Base-by-base conservation (phyloP, 2,329 filamentous ascomycete genomes). In the Xylariaceae sp. region DNA sequence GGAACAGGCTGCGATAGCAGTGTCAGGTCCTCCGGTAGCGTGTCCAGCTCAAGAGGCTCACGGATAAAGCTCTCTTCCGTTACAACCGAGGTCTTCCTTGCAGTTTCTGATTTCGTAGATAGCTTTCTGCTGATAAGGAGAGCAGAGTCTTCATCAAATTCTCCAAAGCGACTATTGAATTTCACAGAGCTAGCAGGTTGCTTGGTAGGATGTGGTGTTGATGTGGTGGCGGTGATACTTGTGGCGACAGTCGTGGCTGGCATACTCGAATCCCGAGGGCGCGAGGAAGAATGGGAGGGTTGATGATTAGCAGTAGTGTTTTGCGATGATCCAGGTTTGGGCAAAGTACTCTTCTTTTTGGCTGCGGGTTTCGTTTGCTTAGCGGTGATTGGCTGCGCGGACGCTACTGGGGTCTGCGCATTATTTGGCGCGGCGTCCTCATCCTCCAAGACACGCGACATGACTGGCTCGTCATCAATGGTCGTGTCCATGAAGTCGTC, bases 261-360 rank as follows among this genome's bases (percentile, higher is more conserved):
- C 63, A 66, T 68, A 50, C 62, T 66, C 51, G 60, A 58, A 50
- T 62, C 61, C 46, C 54, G 54, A 45, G 51, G 49, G 44, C 53
- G 57, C 43, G 57, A 53, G 33, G 52, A 44, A 33, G 41, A 43
- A 36, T 32, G 39, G 44, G 45, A 41, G 36, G 51, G 52, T 50
- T 54, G 57, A 38, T 59, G 53, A 51, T 55, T 45, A 44, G 42
- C 45, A 53, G 60, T 48, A 53, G 60, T 58, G 56, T 58, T 61
- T 51, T 57, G 58, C 36, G 61, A 56, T 33, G 54, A 49, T 56
- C 53, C 58, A 62, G 60, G 56, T 52, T 63, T 59, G 61, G 62
- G 57, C 55, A 62, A 61, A 52, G 57, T 58, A 57, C 58, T 61
- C 59, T 66, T 63, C 61, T 64, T 66, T 66, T 66, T 67, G 57